Percentiles rank a stretch among this genome's conserved stretches.
Conservation (phyloP, 306 rosid species). For the Crataegus laevigata region DNA sequence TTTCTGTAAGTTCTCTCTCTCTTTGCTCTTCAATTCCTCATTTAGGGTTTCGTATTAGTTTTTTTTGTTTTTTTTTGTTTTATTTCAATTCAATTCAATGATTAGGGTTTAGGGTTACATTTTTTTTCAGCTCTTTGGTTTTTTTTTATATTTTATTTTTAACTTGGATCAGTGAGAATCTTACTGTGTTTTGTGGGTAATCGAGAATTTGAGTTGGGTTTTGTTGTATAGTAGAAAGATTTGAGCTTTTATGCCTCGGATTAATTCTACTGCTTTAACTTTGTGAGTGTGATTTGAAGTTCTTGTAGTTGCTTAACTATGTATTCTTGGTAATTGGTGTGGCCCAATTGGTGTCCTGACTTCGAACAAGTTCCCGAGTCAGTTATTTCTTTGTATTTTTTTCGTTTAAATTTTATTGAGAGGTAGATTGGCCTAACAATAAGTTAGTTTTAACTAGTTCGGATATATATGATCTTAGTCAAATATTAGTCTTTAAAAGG, state of each 20-base stretch:
- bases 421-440: not conserved
- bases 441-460: not conserved
- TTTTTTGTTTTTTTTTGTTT: not conserved
- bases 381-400: not conserved
- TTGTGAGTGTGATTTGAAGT: not conserved
- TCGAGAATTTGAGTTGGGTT: constrained; percentile 3
- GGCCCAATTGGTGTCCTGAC: not conserved
- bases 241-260: not conserved
- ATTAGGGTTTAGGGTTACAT: not conserved
- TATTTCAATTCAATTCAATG: not conserved
- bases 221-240: not conserved
- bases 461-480: not conserved
- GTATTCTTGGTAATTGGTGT: not conserved
- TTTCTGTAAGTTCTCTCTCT: not conserved
- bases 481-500: not conserved
- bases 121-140: not conserved
- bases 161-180: not conserved
- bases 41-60: not conserved
- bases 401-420: not conserved
- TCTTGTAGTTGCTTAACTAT: not conserved
- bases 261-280: not conserved
- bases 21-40: not conserved
- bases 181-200: not conserved
- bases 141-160: not conserved
- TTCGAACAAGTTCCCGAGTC: not conserved